These are phyloP conservation scores for Phytophthora colocasiae DNA, from an alignment of 352 stramenopile genomes.

Conservation along the genomic window DNA sequence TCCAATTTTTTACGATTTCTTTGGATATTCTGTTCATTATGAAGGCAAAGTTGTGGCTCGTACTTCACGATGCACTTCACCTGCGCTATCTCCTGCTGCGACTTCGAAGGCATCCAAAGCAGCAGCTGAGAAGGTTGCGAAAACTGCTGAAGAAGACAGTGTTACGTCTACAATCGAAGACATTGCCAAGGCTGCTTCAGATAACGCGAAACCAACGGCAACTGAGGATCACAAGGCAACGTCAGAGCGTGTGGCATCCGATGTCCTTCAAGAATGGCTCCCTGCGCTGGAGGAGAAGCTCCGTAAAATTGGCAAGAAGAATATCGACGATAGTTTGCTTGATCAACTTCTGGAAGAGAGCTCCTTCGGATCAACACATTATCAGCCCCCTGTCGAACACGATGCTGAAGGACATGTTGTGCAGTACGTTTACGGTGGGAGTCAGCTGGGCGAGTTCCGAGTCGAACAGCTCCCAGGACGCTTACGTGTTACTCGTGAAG, in stretches of 20 bases:
- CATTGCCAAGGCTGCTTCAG: conserved; percentile 18
- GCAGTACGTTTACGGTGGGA: conserved; percentile 63
- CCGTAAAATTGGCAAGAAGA: conserved; percentile 30
- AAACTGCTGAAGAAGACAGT: background rate
- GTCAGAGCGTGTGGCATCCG: conserved; percentile 13
- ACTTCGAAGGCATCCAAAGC: conserved; percentile 26
- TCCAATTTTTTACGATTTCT: conserved; percentile 59
- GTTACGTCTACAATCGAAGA: conserved; percentile 11
- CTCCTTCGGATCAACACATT: background rate
- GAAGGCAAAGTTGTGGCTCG: conserved; percentile 52
- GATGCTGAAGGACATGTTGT: conserved; percentile 22
- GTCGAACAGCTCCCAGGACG: conserved; percentile 65
- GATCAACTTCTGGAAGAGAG: conserved; percentile 35
- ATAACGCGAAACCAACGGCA: conserved; percentile 12
- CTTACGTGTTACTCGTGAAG: conserved; percentile 67
- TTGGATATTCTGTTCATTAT: conserved; percentile 70
- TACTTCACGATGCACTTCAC: conserved; percentile 48
- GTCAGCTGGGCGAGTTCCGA: conserved; percentile 64
- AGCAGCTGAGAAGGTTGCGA: conserved; percentile 12
- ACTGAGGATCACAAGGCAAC: conserved; percentile 11
- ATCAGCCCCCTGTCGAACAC: conserved; percentile 18
- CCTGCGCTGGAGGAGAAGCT: conserved; percentile 58
- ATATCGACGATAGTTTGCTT: conserved; percentile 31
- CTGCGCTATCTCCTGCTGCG: conserved; percentile 18
- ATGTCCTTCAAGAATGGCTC: conserved; percentile 57